Conservation (phyloP, 176 grass and related monocot species). For the Areca catechu region DNA sequence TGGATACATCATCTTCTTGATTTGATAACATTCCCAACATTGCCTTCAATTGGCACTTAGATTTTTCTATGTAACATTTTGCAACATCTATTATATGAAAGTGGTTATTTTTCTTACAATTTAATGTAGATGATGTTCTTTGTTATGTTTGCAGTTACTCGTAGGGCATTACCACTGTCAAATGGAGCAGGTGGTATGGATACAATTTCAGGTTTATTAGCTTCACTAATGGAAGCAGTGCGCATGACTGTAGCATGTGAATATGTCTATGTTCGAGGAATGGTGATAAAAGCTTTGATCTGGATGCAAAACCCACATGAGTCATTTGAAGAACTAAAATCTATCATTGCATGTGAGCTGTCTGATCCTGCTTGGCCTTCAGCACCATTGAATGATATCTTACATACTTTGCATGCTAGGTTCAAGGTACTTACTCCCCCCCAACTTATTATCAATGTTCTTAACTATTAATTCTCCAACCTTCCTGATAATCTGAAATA, state of each 20-base stretch:
- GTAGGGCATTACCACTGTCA: slow-evolving; percentile 64
- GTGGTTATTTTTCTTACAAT: too few relatives aligned
- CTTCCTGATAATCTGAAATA: too few relatives aligned
- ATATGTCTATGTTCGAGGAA: slow-evolving; percentile 97
- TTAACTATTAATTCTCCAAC: too few relatives aligned
- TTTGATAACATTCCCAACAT: too few relatives aligned
- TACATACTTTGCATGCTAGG: slow-evolving; percentile 92
- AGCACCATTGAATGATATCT: slow-evolving; percentile 92
- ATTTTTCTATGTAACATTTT: too few relatives aligned
- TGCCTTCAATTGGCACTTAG: too few relatives aligned
- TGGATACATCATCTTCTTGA: too few relatives aligned
- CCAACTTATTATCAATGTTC: neutral
- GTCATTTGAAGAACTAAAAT: slow-evolving; percentile 85
- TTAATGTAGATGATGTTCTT: too few relatives aligned
- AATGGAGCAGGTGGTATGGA: slow-evolving; percentile 69
- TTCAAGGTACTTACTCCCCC: slow-evolving; percentile 63
- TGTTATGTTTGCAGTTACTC: slow-evolving; percentile 33
- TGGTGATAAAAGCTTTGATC: slow-evolving; percentile 96
- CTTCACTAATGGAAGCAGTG: slow-evolving; percentile 96
- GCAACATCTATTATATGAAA: too few relatives aligned
- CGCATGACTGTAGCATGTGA: slow-evolving; percentile 94
- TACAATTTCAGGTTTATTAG: slow-evolving; percentile 84
- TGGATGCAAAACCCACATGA: slow-evolving; percentile 99
- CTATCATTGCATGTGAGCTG: slow-evolving; percentile 95
- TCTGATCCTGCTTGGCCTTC: slow-evolving; percentile 95